Evolutionary conservation across 2,329 filamentous ascomycete species (phyloP), one percentile per base, ranked within the genome.

Genomic region (Penicillium glabrum): DNA sequence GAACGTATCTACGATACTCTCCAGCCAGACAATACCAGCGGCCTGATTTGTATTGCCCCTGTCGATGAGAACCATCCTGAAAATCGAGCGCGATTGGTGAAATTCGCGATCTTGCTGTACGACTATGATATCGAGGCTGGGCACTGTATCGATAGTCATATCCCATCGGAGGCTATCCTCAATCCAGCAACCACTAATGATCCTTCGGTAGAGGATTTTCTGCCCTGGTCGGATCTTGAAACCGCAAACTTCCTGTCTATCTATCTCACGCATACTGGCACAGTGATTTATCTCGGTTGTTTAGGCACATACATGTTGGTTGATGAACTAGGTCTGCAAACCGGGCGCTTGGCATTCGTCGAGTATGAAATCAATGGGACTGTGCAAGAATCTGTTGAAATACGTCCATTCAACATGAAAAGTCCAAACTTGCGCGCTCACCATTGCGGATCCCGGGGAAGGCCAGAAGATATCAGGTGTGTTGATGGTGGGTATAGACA

Each of bases 121-220:
- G 14, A 54, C 45, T 54, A 54, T 54, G 45, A 54, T 54, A 48
- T 54, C 19, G 51, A 54, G 19, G 7, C 35, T 41, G 51, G 51
- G 35, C 51, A 54, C 19, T 48, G 45, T 54, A 16, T 54, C 51
- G 13, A 54, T 54, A 44, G 8, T 16, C 10, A 54, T n/a, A 54
- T 54, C 2, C 44, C 51, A 39, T 48, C 24, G n/a, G 51, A 54
- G 51, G 51, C 51, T 43, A 54, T 35, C 19, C 45, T 54, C 8
- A 54, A 54, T 23, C 51, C 45, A 48, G 51, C n/a, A 43, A 54
- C 51, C 26, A 54, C 51, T n/a, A 47, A 16, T 13, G 37, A 54
- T 54, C 45, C 51, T 44, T 48, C 51, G n/a, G 33, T 54, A 26
- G 51, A 54, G 35, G 51, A 54, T 48, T 54, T 11, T 48, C 21